phyloP scores from a whole-genome alignment of 148 eudicot genomes.

The Vaccinium vitisidaea region DNA sequence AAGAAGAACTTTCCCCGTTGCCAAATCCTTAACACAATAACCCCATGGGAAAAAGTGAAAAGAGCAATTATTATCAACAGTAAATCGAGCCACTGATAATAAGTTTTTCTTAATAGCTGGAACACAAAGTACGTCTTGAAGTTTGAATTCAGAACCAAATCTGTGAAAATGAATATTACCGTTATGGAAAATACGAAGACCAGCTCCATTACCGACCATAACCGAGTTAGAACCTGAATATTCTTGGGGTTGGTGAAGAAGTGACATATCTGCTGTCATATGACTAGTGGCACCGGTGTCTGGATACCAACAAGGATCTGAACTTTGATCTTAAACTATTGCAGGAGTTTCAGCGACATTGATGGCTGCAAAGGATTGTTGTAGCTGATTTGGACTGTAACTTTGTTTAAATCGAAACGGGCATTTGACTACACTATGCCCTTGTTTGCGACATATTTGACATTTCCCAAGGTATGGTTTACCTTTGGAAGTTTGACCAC shows the following conservation, averaged over 20 bases:
- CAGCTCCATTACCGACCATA: too few species aligned
- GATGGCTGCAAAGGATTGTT: neutral
- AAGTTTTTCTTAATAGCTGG: neutral
- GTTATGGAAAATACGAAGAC: too few species aligned
- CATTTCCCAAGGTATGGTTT: neutral
- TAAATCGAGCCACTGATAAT: neutral
- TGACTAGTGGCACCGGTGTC: neutral
- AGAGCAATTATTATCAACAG: neutral
- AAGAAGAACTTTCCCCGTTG: neutral
- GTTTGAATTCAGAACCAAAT: neutral
- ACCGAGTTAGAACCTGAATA: too few species aligned
- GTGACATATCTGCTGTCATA: neutral
- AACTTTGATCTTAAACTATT: neutral
- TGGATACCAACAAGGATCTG: neutral
- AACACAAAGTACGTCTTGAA: neutral
- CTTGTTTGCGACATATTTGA: too few species aligned
- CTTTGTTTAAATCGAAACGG: neutral
- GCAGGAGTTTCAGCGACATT: neutral
- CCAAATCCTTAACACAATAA: conserved; percentile 9
- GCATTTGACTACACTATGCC: too few species aligned
- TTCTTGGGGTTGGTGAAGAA: too few species aligned
- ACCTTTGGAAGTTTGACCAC: neutral
- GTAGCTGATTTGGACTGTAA: neutral
- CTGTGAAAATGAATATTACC: conserved; percentile 8
- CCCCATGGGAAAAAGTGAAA: neutral